These are phyloP conservation scores for Oryza longistaminata DNA, from an alignment of 176 grass and related monocot species.

Conservation along the genomic window DNA sequence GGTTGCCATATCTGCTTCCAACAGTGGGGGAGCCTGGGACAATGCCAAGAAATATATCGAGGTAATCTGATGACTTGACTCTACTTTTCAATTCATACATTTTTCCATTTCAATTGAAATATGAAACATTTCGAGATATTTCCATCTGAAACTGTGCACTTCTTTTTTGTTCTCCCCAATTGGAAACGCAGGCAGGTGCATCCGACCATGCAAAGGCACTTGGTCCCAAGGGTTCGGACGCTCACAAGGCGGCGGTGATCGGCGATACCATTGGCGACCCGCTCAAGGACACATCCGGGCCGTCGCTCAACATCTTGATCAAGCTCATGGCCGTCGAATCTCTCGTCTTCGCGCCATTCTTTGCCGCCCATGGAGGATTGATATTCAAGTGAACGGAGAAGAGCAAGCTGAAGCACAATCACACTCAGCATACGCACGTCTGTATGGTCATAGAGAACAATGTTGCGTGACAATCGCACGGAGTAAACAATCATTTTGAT, in stretches of 20 bases:
- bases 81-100: neutral
- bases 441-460: neutral
- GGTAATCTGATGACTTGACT: constrained; percentile 28
- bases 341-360: constrained; percentile 65
- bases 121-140: neutral
- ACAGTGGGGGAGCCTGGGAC: constrained; percentile 88
- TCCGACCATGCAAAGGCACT: constrained; percentile 68
- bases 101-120: neutral
- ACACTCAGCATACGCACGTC: neutral
- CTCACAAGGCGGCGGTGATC: constrained; percentile 58
- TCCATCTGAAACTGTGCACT: neutral
- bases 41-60: constrained; percentile 92
- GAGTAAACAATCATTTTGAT: neutral
- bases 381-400: constrained; percentile 48
- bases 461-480: neutral
- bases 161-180: neutral
- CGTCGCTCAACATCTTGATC: constrained; percentile 58
- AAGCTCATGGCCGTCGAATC: constrained; percentile 66
- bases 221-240: constrained; percentile 52
- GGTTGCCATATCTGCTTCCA: constrained; percentile 83
- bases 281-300: constrained; percentile 57
- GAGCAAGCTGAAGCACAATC: neutral
- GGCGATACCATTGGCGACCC: constrained; percentile 58
- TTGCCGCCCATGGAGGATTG: constrained; percentile 56
- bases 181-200: constrained; percentile 54